Conservation (phyloP, 2,329 filamentous ascomycete genomes). For the Lachnellula subtilissima region DNA sequence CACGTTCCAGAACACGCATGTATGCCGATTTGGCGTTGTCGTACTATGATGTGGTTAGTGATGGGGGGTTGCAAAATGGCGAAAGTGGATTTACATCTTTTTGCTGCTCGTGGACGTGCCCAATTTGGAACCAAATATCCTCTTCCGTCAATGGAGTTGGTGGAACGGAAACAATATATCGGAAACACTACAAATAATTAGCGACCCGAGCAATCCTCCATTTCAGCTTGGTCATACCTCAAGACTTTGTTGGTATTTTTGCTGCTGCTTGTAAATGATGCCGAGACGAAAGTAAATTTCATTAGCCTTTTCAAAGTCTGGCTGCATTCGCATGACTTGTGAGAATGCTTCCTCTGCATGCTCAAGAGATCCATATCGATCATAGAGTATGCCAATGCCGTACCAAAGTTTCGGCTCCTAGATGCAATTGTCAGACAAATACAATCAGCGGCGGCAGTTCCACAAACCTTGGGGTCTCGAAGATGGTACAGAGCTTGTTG, state of each 20-base stretch:
- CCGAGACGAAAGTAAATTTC: constrained; percentile 98
- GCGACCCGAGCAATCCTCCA: neutral
- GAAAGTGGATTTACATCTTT: constrained; percentile 73
- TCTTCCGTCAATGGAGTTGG: constrained; percentile 91
- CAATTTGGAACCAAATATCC: constrained; percentile 99
- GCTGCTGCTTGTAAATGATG: constrained; percentile 99
- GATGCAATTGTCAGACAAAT: constrained; percentile 13
- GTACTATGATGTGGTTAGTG: constrained; percentile 55
- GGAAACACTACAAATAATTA: constrained; percentile 70
- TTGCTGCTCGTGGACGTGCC: constrained; percentile 96
- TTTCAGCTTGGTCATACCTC: constrained; percentile 56
- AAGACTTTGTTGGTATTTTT: constrained; percentile 86
- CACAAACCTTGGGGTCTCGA: constrained; percentile 76
- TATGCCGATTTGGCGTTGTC: constrained; percentile 91
- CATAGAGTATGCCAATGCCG: constrained; percentile 95
- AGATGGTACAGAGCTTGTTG: constrained; percentile 93
- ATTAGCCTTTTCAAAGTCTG: constrained; percentile 96
- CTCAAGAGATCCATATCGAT: constrained; percentile 91
- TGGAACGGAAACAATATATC: constrained; percentile 92
- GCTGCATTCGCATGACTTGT: constrained; percentile 98
- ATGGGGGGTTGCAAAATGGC: neutral
- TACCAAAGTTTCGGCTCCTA: constrained; percentile 98
- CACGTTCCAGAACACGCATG: constrained; percentile 84
- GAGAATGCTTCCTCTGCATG: constrained; percentile 98
- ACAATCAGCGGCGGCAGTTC: neutral